These are phyloP conservation scores for Neurospora cerealis DNA, from an alignment of 495 filamentous ascomycete species.

Conservation along the genomic window DNA sequence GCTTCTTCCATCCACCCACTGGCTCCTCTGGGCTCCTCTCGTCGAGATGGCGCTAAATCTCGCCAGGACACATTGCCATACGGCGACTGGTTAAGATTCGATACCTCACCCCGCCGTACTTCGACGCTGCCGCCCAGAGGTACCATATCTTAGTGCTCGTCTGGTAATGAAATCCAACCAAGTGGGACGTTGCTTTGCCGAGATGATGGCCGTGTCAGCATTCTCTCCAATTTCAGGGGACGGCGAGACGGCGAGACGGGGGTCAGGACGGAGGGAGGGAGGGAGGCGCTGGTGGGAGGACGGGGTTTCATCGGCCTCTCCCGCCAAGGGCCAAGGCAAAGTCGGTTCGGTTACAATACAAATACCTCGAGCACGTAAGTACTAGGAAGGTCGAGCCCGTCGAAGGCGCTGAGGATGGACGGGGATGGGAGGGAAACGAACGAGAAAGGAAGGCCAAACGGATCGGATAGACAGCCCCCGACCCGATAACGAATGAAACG, in stretches of 20 bases:
- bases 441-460: not conserved
- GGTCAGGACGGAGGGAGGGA: not conserved
- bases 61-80: not conserved
- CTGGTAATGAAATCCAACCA: not conserved
- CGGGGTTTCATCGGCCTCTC: not conserved
- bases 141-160: not conserved
- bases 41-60: not conserved
- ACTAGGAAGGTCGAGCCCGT: not conserved
- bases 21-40: not conserved
- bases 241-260: not conserved
- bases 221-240: not conserved
- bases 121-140: not conserved
- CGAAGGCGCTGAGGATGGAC: not conserved
- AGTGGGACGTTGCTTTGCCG: not conserved
- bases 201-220: not conserved
- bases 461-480: not conserved
- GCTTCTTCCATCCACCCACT: not conserved
- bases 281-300: not conserved
- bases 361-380: not conserved
- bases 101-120: not conserved
- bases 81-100: not conserved
- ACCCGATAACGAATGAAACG: not conserved
- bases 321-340: not conserved
- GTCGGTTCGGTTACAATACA: not conserved
- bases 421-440: not conserved